Conservation (phyloP, 495 filamentous ascomycete species). For the Tuber magnatum region DNA sequence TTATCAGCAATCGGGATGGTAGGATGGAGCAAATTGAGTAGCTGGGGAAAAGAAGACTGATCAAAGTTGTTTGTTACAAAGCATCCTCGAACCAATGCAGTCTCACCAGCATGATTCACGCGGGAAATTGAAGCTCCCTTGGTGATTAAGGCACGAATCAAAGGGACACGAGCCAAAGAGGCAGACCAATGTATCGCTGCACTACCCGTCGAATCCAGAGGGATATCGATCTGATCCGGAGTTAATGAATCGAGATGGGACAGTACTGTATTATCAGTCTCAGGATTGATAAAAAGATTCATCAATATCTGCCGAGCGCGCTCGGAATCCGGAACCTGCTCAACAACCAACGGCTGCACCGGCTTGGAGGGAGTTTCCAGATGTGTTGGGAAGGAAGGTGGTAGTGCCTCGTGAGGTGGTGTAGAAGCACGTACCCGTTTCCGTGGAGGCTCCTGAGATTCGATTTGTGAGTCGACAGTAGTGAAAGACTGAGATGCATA, state of each 20-base stretch:
- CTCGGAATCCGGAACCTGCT: slow-evolving; percentile 58
- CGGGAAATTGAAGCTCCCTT: slow-evolving; percentile 79
- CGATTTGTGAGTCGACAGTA: slow-evolving; percentile 47
- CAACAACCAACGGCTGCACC: slow-evolving; percentile 62
- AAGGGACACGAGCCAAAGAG: slow-evolving; percentile 73
- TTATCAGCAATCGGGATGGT: slow-evolving; percentile 85
- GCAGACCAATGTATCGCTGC: slow-evolving; percentile 97
- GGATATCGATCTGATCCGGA: slow-evolving; percentile 78
- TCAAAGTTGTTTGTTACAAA: slow-evolving; percentile 87
- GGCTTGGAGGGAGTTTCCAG: slow-evolving; percentile 53
- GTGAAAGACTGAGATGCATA: slow-evolving; percentile 47
- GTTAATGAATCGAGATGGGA: slow-evolving; percentile 53
- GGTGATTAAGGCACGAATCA: slow-evolving; percentile 69
- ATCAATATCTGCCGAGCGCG: slow-evolving; percentile 72
- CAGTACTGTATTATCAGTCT: slow-evolving; percentile 44
- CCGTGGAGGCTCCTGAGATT: slow-evolving; percentile 68
- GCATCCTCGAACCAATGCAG: slow-evolving; percentile 80
- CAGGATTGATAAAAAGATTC: slow-evolving; percentile 76
- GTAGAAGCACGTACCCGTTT: slow-evolving; percentile 53
- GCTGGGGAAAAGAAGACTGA: slow-evolving; percentile 66
- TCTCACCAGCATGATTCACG: slow-evolving; percentile 80
- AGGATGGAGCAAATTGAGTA: slow-evolving; percentile 79
- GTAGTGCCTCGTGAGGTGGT: slow-evolving; percentile 31
- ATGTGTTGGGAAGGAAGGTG: slow-evolving; percentile 39
- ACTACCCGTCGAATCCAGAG: slow-evolving; percentile 76